These are phyloP conservation scores for Parastagonospora nodorum DNA, from an alignment of 2,329 filamentous ascomycete genomes.

Conservation along the genomic window DNA sequence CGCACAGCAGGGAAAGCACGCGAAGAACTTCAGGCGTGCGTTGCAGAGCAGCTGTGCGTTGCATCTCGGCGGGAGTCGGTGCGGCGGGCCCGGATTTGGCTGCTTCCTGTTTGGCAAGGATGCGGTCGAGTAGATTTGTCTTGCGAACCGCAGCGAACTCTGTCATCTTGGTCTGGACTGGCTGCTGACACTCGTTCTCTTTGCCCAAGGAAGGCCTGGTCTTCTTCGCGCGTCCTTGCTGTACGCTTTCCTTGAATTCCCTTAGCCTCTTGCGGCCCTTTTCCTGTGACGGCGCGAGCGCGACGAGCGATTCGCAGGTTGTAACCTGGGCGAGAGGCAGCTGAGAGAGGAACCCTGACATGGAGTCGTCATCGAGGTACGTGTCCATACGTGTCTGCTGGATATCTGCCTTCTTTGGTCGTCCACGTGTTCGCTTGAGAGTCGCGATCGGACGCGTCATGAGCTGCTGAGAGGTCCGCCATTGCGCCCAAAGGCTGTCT, in stretches of 20 bases:
- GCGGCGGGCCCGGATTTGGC: constrained; percentile 45
- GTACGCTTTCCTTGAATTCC: constrained; percentile 68
- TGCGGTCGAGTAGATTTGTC: constrained; percentile 55
- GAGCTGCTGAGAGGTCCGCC: constrained; percentile 37
- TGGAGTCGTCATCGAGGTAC: constrained; percentile 39
- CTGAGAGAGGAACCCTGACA: constrained; percentile 57
- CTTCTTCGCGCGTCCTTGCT: constrained; percentile 41
- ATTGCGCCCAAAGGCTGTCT: constrained; percentile 52
- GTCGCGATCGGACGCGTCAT: constrained; percentile 32
- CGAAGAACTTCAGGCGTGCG: constrained; percentile 52
- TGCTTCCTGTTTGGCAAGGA: constrained; percentile 55
- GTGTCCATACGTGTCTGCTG: constrained; percentile 57
- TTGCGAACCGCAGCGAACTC: constrained; percentile 48
- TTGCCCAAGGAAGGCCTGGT: constrained; percentile 33
- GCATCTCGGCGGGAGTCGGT: constrained; percentile 49
- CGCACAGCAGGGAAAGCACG: constrained; percentile 50
- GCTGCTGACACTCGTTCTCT: constrained; percentile 36
- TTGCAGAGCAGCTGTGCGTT: constrained; percentile 54
- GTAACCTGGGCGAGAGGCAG: constrained; percentile 63
- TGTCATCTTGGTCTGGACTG: constrained; percentile 42
- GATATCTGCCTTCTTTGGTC: constrained; percentile 33
- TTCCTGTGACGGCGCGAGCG: constrained; percentile 62
- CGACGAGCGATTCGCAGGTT: constrained; percentile 57
- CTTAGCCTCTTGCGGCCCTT: constrained; percentile 73
- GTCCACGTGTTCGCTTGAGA: constrained; percentile 43